Evolutionary conservation across 2,329 filamentous ascomycete genomes (phyloP).

Genomic region (Leptographium wingfieldii): DNA sequence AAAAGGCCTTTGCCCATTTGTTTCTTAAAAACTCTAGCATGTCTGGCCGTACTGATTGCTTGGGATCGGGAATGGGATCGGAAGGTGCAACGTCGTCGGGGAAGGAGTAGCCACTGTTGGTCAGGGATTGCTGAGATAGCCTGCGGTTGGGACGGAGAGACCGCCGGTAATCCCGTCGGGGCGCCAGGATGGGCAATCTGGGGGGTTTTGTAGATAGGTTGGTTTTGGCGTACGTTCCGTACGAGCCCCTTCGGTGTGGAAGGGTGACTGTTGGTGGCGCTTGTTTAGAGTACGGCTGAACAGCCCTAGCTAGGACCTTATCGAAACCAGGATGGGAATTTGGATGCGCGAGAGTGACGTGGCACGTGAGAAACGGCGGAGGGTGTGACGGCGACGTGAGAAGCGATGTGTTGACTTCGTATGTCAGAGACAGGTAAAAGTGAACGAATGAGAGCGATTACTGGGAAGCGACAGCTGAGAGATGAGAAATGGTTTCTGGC

Average conservation of each 20-base stretch:
- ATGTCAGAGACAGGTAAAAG: background rate
- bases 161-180: conserved; percentile 30
- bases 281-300: background rate
- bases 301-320: too few species aligned
- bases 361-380: background rate
- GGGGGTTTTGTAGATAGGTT: background rate
- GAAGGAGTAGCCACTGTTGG: conserved; percentile 20
- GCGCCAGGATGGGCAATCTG: conserved; percentile 31
- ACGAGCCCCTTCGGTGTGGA: background rate
- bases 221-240: background rate
- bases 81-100: conserved; percentile 22
- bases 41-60: conserved; percentile 20
- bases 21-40: conserved; percentile 70
- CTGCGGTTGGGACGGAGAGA: conserved; percentile 28
- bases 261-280: background rate
- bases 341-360: background rate
- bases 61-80: conserved; percentile 21
- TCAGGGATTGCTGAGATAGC: conserved; percentile 18
- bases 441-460: background rate
- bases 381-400: background rate
- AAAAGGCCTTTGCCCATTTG: conserved; percentile 80
- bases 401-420: background rate
- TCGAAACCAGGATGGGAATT: background rate
- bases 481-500: background rate
- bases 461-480: background rate